Base-by-base conservation (phyloP, 164 flowering plant species). In the Magnolia officinalis region DNA sequence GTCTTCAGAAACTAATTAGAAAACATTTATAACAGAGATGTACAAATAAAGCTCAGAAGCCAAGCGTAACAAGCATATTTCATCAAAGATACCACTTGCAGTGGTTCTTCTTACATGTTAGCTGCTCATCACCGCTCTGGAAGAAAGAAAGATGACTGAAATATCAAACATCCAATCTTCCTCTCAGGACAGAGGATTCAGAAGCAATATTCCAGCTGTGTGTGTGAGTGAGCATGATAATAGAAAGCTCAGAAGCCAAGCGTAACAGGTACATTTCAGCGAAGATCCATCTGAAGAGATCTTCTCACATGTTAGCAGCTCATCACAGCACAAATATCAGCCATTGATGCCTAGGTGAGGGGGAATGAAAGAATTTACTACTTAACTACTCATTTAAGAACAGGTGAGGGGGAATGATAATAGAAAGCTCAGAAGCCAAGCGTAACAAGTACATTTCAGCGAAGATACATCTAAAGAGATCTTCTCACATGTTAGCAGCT, bases 371-470 rank as follows among this genome's bases (percentile, higher is more conserved):
- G 45, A 37, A 37, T 37, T 31, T 31, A 31, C 37, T 31, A 31
- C 37, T 31, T 31, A 2, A 31, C 37, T 31, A 31, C 24, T 23
- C 24, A 31, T 31, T 31, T 31, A 31, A 31, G 37, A 31, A 31
- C 37, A 31, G 37, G 26, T 26, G 49, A 29, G 26, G 6, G 29
- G 1, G 13, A 11, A 29, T 24, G 18, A 10, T 8, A 26, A 67
- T 7, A 31, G n/a, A 68, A 5, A 64, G 89, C 87, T 85, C 90
- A 83, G 88, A 85, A 88, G 89, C 88, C 88, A 89, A 84, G 87
- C 88, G 86, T 87, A 89, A 86, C 88, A 85, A 79, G 75, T 29
- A 67, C 50, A 85, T 82, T 78, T 83, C 92, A 88, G 65, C 13
- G 82, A 89, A 79, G 83, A 81, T n/a, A 75, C 82, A 67, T 65